A percentile compares a stretch with the other conserved stretches of the same genome.
Conservation (phyloP, 2,329 filamentous ascomycete species). For the Aspergillus pseudoterreus region DNA sequence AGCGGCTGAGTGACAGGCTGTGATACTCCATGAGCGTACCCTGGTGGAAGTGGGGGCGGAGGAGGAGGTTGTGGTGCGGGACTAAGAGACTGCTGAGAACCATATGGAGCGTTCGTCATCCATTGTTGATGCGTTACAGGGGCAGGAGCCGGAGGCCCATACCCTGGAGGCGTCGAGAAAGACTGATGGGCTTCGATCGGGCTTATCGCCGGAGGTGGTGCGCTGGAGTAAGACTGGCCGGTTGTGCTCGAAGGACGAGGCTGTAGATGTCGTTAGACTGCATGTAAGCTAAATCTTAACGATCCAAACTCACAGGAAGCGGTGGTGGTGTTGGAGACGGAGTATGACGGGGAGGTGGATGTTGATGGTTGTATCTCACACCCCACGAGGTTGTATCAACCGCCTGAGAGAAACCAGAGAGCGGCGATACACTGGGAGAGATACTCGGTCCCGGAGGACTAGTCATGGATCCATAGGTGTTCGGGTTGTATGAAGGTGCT, state of each 20-base stretch:
- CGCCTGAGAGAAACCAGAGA: conserved; percentile 8
- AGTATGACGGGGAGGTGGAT: conserved; percentile 12
- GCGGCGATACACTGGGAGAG: conserved; percentile 16
- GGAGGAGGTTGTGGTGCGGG: conserved; percentile 26
- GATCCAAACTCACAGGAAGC: conserved; percentile 33
- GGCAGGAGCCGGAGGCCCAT: conserved; percentile 12
- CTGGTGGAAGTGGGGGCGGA: conserved; percentile 40
- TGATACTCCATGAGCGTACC: conserved; percentile 31
- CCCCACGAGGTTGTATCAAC: conserved; percentile 41
- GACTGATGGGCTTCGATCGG: conserved; percentile 17
- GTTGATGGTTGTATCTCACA: conserved; percentile 40
- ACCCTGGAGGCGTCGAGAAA: conserved; percentile 15
- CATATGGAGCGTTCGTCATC: conserved; percentile 21
- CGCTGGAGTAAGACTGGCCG: conserved; percentile 11
- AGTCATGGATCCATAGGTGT: conserved; percentile 33
- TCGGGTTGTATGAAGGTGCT: conserved; percentile 29
- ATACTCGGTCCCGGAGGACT: conserved; percentile 8
- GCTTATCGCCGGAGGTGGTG: conserved; percentile 15
- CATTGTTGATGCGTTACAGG: conserved; percentile 15
- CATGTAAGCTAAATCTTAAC: not conserved
- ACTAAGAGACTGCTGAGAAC: conserved; percentile 16
- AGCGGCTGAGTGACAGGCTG: conserved; percentile 22
- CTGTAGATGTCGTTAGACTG: conserved; percentile 19
- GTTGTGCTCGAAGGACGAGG: conserved; percentile 35
- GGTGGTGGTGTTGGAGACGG: conserved; percentile 33